phyloP scores from a whole-genome alignment of 768 basidiomycete species.

The Suillus fuscotomentosus region DNA sequence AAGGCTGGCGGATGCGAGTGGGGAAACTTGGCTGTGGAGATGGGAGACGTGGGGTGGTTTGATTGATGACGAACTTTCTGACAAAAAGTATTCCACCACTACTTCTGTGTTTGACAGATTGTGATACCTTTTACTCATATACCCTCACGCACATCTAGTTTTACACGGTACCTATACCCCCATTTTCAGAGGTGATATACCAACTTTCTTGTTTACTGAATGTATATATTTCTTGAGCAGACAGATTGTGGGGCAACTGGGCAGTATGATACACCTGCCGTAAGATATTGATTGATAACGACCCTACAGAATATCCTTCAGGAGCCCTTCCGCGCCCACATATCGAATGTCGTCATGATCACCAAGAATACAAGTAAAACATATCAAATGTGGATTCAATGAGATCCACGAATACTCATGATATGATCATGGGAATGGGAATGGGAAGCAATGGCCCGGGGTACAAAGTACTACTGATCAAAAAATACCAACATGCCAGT shows the following conservation, averaged over 20 bases:
- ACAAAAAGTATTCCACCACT: not conserved
- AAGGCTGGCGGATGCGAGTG: constrained; percentile 64
- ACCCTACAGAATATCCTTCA: not conserved
- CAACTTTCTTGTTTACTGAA: not conserved
- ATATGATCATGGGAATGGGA: no score
- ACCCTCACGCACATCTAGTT: not conserved
- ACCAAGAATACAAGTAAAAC: not conserved
- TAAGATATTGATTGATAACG: not conserved
- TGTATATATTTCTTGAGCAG: not conserved
- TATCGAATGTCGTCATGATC: not conserved
- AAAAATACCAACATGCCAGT: no score
- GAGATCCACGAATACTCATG: no score
- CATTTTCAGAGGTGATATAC: not conserved
- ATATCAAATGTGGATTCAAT: no score
- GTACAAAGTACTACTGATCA: no score
- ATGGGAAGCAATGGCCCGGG: no score
- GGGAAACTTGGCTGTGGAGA: constrained; percentile 71
- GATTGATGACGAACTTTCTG: constrained; percentile 29
- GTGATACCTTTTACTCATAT: not conserved
- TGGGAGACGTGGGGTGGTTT: constrained; percentile 77
- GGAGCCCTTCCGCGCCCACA: not conserved
- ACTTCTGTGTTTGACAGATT: not conserved
- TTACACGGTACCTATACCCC: not conserved
- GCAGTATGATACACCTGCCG: not conserved
- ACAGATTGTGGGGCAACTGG: not conserved